Conservation (phyloP, 306 rosid genomes). For the Lotus japonicus region DNA sequence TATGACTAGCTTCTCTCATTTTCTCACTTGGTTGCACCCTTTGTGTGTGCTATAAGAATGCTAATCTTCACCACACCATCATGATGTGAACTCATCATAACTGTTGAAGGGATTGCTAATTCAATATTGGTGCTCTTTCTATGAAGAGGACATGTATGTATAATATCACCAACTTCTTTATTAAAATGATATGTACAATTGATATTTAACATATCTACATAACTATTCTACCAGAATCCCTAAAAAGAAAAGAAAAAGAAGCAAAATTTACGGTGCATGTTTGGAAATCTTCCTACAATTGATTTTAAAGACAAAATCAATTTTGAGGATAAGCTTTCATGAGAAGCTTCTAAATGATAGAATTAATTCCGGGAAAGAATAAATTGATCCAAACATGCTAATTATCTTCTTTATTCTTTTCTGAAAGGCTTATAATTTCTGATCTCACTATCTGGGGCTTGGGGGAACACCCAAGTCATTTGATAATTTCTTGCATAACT, state of each 20-base stretch:
- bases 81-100: no score
- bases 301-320: no score
- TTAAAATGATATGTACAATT: conserved; percentile 5
- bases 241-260: not conserved
- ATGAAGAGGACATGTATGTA: not conserved
- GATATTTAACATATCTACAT: not conserved
- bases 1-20: no score
- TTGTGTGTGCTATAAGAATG: no score
- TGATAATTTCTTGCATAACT: conserved; percentile 75
- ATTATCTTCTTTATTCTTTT: conserved; percentile 5
- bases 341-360: no score
- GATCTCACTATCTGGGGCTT: conserved; percentile 28
- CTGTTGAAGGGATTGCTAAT: no score
- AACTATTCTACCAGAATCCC: not conserved
- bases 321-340: no score
- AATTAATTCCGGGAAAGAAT: no score
- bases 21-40: no score
- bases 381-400: no score
- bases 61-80: not conserved
- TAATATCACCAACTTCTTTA: not conserved
- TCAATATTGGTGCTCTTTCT: no score
- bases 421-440: not conserved
- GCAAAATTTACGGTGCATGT: not conserved
- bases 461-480: conserved; percentile 57
- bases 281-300: no score